Base-by-base conservation (phyloP, 2,329 filamentous ascomycete species). In the Raffaelea arxii region DNA sequence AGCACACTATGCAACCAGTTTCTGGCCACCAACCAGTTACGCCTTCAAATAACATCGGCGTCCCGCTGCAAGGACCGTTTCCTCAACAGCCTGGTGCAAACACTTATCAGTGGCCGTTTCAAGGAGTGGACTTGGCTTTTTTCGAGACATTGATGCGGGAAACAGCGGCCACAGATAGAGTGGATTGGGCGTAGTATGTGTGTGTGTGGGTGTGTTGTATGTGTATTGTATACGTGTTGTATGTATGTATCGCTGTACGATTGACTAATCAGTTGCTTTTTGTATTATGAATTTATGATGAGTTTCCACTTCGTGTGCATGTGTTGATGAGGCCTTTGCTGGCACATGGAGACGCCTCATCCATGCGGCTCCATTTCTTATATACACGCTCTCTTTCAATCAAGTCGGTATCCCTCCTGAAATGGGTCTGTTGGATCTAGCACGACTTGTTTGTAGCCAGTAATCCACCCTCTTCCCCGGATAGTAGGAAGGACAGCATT, bases 41-140 rank as follows among this genome's bases (percentile, higher is more conserved):
- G 32, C 32, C 16, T 36, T 12, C 32, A n/a, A n/a, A n/a, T n/a
- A n/a, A n/a, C n/a, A n/a, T n/a, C 7, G 14, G 32, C 14, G 16
- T 16, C 14, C 32, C 22, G 38, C 21, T 12, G 18, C 18, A 40
- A 22, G 19, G 18, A n/a, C 6, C 27, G 12, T 25, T 16, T 25
- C 21, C 39, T n/a, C 58, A 7, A 49, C 46, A 4, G 22, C 57
- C 18, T 43, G 25, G 57, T 3, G 55, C 54, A 3, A 52, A 49
- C 4, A 42, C 49, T 9, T 59, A 64, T 41, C 60, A 63, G 36
- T 63, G 60, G 60, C 54, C 56, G 0, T 60, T 63, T 25, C 58
- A 64, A 48, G 61, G 60, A 16, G 57, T 63, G 6, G 61, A 64
- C 46, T 56, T 56, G 48, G 60, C 60, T 4, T 63, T 64, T 21